Evolutionary conservation across 192 early-diverging fungal species (phyloP).

Genomic region (Coemansia erecta): DNA sequence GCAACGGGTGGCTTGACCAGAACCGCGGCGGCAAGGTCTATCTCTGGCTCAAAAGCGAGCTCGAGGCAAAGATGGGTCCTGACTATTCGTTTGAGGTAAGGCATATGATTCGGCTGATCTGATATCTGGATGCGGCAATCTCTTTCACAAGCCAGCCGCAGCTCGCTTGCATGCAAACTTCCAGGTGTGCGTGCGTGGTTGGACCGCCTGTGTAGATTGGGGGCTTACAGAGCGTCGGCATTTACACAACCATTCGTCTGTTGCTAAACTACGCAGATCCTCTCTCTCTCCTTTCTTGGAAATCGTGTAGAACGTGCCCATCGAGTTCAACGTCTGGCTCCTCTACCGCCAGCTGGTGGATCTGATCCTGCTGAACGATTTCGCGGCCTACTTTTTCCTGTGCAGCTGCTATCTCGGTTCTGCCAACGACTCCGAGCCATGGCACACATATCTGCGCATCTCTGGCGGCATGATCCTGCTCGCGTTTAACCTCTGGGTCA

Average conservation of each 20-base stretch:
- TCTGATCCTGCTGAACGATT: constrained; percentile 91
- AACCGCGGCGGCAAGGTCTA: constrained; percentile 56
- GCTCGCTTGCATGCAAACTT: constrained; percentile 6
- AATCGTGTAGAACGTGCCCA: constrained; percentile 59
- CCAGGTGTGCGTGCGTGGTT: constrained; percentile 10
- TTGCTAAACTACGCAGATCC: not conserved
- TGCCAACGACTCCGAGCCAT: constrained; percentile 53
- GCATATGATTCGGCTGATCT: not conserved
- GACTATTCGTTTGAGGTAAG: constrained; percentile 73
- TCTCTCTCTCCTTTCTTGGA: constrained; percentile 13
- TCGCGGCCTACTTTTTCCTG: constrained; percentile 82
- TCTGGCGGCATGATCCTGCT: constrained; percentile 76
- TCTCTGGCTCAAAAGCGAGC: constrained; percentile 62
- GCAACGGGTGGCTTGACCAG: constrained; percentile 65
- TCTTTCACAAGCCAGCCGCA: constrained; percentile 18
- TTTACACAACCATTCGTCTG: not conserved
- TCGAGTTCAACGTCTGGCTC: constrained; percentile 97
- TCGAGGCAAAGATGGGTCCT: constrained; percentile 75
- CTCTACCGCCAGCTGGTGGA: constrained; percentile 93
- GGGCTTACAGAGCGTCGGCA: not conserved
- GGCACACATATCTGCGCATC: constrained; percentile 72
- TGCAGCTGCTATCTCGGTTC: constrained; percentile 76
- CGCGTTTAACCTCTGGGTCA: constrained; percentile 94
- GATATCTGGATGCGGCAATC: constrained; percentile 6
- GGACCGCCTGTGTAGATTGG: not conserved